A percentile compares a stretch with the other conserved stretches of the same genome.
Evolutionary conservation across 345 rosid genomes (phyloP).

Genomic region (Eucalyptus melliodora): DNA sequence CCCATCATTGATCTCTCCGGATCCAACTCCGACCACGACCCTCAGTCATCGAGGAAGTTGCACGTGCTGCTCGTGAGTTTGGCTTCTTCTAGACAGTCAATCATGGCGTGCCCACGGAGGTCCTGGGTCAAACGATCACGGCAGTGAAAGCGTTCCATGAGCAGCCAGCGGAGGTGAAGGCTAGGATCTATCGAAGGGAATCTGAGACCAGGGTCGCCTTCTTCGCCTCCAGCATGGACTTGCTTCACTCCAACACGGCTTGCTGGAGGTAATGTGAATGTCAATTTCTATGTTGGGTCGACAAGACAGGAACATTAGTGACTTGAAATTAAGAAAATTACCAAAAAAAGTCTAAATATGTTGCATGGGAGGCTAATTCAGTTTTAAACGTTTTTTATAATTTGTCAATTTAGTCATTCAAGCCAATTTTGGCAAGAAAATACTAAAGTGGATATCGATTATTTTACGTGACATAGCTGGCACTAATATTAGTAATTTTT

Average conservation of each 20-base stretch:
- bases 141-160: slow-evolving; percentile 5
- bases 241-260: slow-evolving; percentile 33
- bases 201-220: slow-evolving; percentile 1
- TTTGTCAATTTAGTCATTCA: too few relatives aligned
- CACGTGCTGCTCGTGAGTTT: slow-evolving; percentile 4
- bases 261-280: slow-evolving; percentile 26
- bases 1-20: slow-evolving; percentile 34
- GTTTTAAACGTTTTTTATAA: too few relatives aligned
- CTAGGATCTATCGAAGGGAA: slow-evolving; percentile 10
- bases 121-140: not conserved
- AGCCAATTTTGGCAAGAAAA: not conserved
- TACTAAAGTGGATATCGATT: not conserved
- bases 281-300: not conserved
- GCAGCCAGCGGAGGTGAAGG: slow-evolving; percentile 24
- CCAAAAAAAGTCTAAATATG: too few relatives aligned
- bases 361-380: too few relatives aligned
- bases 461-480: too few relatives aligned
- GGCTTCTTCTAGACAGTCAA: slow-evolving; percentile 31
- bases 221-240: slow-evolving; percentile 19
- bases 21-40: slow-evolving; percentile 6
- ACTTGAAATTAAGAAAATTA: not conserved
- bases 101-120: not conserved
- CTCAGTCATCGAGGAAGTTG: slow-evolving; percentile 10
- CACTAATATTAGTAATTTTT: too few relatives aligned
- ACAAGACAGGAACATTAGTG: too few relatives aligned